Base-by-base conservation (phyloP, 23 red algal species). In the Gracilaria domingensis region DNA sequence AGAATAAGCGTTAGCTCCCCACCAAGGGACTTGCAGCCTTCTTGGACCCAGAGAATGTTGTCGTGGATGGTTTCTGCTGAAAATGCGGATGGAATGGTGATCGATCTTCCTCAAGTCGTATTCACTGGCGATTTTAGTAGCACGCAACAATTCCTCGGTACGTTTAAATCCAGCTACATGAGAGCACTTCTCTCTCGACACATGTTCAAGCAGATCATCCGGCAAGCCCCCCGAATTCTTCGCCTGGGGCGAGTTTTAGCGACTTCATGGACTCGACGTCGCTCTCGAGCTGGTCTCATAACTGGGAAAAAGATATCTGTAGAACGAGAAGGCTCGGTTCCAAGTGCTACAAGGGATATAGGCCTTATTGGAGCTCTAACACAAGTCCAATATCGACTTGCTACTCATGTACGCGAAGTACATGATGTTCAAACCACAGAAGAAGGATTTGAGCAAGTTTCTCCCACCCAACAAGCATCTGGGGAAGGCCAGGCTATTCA, bases 121-220 rank as follows among this genome's bases (percentile, higher is more conserved):
- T 65, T 89, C 48, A 89, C 25, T 37, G 86, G 86, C 42, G 86
- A 89, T 24, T 89, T 89, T 47, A 47, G 69, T 75, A 75, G 69
- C 21, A 47, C 39, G 16, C 28, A 75, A 16, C 69, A 75, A 47
- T 75, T 75, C n/a, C 18, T 47, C 36, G 28, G 5, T 47, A 75
- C 69, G 16, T 75, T 75, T 23, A 45, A 17, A 36, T 40, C 69
- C n/a, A 75, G 69, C 37, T 75, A 75, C 45, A 44, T 75, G 35
- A 42, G 37, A n/a, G 69, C 69, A 8, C 69, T 75, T 75, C 37
- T 45, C 8, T 75, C 69, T 21, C 35, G 69, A 44, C 39, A 45
- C 5, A 75, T 75, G 4, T 32, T 75, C 6, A 75, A 75, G 69
- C 69, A 75, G 69, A 45, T 75, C 23, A 7, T 75, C 8, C 39